Evolutionary conservation across 2,329 filamentous ascomycete species (phyloP).

Genomic region (Pseudogymnoascus sp.): DNA sequence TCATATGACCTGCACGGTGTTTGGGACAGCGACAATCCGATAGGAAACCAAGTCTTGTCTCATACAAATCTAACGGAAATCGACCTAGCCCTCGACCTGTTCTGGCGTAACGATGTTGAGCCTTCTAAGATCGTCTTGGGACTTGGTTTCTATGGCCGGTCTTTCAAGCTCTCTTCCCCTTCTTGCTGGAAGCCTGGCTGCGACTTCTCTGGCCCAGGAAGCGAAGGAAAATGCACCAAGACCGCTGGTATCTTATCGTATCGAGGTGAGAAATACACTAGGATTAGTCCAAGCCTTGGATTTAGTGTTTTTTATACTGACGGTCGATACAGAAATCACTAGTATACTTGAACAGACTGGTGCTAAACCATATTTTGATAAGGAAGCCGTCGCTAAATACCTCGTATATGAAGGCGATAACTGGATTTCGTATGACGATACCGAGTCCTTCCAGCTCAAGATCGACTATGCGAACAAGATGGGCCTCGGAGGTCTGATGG

Average conservation of each 20-base stretch:
- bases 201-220: conserved; percentile 8
- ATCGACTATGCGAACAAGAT: conserved; percentile 19
- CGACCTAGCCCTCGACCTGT: conserved; percentile 8
- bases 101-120: conserved; percentile 10
- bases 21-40: conserved; percentile 24
- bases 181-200: conserved; percentile 10
- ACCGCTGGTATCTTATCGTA: background rate
- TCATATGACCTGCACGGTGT: conserved; percentile 29
- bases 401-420: conserved; percentile 21
- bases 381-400: conserved; percentile 18
- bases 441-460: conserved; percentile 22
- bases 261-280: background rate
- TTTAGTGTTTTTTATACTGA: conserved; percentile 15
- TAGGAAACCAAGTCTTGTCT: background rate
- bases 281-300: conserved; percentile 16
- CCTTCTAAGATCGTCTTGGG: conserved; percentile 10
- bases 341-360: background rate
- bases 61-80: conserved; percentile 19
- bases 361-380: conserved; percentile 12
- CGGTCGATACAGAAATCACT: background rate
- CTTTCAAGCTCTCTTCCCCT: conserved; percentile 10
- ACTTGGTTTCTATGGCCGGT: conserved; percentile 12
- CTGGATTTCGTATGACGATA: conserved; percentile 27
- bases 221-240: background rate
- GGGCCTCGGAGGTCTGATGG: conserved; percentile 25